Base-by-base conservation (phyloP, 148 eudicot species). In the Heliamphora exappendiculata region DNA sequence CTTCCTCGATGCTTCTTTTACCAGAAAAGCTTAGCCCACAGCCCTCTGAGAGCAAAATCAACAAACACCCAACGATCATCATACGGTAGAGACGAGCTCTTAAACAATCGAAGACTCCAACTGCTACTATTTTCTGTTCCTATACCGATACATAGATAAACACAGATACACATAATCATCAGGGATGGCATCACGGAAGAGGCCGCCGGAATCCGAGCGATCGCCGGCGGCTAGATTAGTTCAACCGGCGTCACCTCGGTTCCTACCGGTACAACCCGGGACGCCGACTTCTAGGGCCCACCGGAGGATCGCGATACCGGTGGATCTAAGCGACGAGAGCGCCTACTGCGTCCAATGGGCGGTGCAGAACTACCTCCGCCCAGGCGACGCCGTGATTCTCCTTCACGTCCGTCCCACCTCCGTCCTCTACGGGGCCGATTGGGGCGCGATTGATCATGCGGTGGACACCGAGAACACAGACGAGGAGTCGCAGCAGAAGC, bases 401-500 rank as follows among this genome's bases (percentile, higher is more conserved):
- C 89, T 89, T 67, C 92, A 89, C 81, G 90, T 89, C 31, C 81
- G 90, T 2, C 90, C 92, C 13, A 89, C 92, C 45, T 78, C 82
- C 76, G 83, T 87, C 67, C 84, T 89, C 10, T 87, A 89, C 82
- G 92, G 92, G 34, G 92, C 92, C 33, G 92, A 89, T n/a, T 89
- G 92, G 92, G 92, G 92, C 31, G 74, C 88, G 11, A 49, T 78
- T 20, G 81, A 87, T 31, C 6, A 58, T 28, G 36, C 83, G 44
- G 76, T 70, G 62, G 75, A 26, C 33, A 24, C 26, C 26, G 73
- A 64, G 2, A 77, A 74, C 57, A 28, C 80, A 7, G 22, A 72
- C 36, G 84, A 80, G 51, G 76, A 71, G 49, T 79, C 87, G 0
- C 77, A 84, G 79, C 80, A 66, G 67, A 81, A 81, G 63, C 82